Evolutionary conservation across 306 rosid species (phyloP), one percentile per base, ranked within the genome.

Genomic region (Castanea mollissima): DNA sequence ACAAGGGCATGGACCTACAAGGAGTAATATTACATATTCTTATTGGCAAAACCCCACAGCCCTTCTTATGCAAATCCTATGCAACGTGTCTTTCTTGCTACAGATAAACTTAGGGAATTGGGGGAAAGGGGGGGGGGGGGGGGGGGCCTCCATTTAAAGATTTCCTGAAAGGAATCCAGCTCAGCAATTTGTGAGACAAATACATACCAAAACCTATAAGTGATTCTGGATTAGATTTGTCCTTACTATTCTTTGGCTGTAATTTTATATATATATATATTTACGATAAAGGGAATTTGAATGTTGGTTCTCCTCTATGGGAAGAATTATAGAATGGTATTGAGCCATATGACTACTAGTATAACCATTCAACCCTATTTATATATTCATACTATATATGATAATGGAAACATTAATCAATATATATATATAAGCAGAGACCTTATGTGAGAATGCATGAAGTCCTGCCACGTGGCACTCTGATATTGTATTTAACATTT

Each of bases 151-250:
- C 81, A 29, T 70, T 79, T 77, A 54, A 84, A 74, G 57, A 32
- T 78, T 60, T 46, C 70, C 31, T 67, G 27, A 49, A 35, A 76
- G 78, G 55, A 79, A 63, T 71, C 88, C 89, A 84, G 88, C 88
- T 84, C 67, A 85, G 79, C 87, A 83, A 81, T 31, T 80, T 78
- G 76, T 34, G 78, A 76, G 84, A 86, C 84, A 81, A 84, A 80
- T 51, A 27, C 52, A 81, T 68, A 77, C 68, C 78, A 83, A 81
- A 71, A 74, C 81, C 80, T 68, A 65, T 32, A 34, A 77, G 72
- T 76, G 88, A 83, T 78, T 87, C 69, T 79, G 91, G 90, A 88
- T 85, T 81, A 85, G 88, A 89, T 90, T 77, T 90, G 91, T 88
- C 91, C 84, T 87, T 82, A 79, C 72, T 73, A 31, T 29, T 87